Evolutionary conservation across 257 asterid genomes (phyloP), one percentile per base, ranked within the genome.

Genomic region (Ophiorrhiza pumila): DNA sequence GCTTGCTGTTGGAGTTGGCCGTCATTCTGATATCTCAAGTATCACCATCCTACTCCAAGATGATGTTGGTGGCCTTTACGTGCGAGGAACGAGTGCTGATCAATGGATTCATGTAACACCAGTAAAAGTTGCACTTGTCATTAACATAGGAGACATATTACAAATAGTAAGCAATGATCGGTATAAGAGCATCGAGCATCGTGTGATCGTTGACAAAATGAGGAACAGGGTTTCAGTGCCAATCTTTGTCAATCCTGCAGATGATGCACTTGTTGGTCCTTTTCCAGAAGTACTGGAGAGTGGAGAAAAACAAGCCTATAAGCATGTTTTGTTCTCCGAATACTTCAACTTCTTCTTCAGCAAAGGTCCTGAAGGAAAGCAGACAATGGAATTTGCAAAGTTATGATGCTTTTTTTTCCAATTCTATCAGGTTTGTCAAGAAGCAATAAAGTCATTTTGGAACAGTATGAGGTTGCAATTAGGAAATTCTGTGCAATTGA

Each of bases 121-220:
- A n/a, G 77, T 78, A 5, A 35, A 83, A 72, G 89, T 84, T 7
- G 86, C 88, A 0, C 83, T 88, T 5, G 84, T 86, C 23, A 69
- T 84, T 35, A 86, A 86, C 76, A 83, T 81, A 2, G 84, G 89
- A 4, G 88, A 86, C 11, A 71, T 75, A 39, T 69, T 88, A 35
- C 86, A 88, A 63, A 88, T 86, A 35, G 80, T 84, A 78, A 86
- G 89, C 87, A 83, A 85, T 15, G 85, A 78, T 22, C 80, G 73
- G 11, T 87, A 85, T 49, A 85, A 85, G 84, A 87, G 90, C 76
- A 60, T 79, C 8, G 90, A 85, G 86, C 93, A 87, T 72, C 84
- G 86, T 1, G 90, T 87, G 75, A 50, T 71, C 37, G 80, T 83
- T 0, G 80, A 49, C 27, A 68, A 75, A 55, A 69, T 5, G 15